These are phyloP conservation scores for Thelephora aurantiotincta DNA, from an alignment of 768 basidiomycete genomes.

Conservation along the genomic window DNA sequence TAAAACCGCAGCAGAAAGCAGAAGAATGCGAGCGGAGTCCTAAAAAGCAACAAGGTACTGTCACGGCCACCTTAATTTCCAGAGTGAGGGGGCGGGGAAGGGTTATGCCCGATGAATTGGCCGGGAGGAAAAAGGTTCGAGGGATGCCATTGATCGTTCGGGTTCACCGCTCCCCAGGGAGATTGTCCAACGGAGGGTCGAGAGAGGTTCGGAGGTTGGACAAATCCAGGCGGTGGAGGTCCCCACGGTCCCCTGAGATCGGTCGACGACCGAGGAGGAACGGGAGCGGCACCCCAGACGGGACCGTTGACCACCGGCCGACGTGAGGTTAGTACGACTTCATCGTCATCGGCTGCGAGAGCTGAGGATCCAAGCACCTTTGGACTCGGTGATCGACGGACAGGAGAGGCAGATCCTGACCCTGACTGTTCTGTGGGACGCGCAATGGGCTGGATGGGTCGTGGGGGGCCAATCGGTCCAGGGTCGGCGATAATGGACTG, in stretches of 20 bases:
- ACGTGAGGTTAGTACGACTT: slow-evolving; percentile 45
- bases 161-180: slow-evolving; percentile 8
- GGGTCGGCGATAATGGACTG: slow-evolving; percentile 30
- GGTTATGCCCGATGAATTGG: slow-evolving; percentile 32
- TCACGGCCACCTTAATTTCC: slow-evolving; percentile 6
- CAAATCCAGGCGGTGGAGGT: slow-evolving; percentile 6
- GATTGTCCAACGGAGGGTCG: background rate
- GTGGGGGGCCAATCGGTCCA: slow-evolving; percentile 44
- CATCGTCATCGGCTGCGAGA: slow-evolving; percentile 67
- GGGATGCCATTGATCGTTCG: slow-evolving; percentile 36
- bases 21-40: slow-evolving; percentile 4
- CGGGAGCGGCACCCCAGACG: slow-evolving; percentile 33
- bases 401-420: slow-evolving; percentile 49
- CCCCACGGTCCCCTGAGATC: slow-evolving; percentile 34
- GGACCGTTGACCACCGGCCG: slow-evolving; percentile 19
- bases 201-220: slow-evolving; percentile 17
- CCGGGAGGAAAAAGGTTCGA: slow-evolving; percentile 30
- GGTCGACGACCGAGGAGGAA: slow-evolving; percentile 26
- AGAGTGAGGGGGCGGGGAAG: slow-evolving; percentile 33
- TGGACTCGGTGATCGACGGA: slow-evolving; percentile 34
- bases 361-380: slow-evolving; percentile 70
- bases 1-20: slow-evolving; percentile 11
- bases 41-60: slow-evolving; percentile 6
- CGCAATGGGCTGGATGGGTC: slow-evolving; percentile 51
- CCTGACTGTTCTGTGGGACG: slow-evolving; percentile 33